These are phyloP conservation scores for Jaapia argillacea DNA, from an alignment of 768 basidiomycete genomes.

Conservation along the genomic window DNA sequence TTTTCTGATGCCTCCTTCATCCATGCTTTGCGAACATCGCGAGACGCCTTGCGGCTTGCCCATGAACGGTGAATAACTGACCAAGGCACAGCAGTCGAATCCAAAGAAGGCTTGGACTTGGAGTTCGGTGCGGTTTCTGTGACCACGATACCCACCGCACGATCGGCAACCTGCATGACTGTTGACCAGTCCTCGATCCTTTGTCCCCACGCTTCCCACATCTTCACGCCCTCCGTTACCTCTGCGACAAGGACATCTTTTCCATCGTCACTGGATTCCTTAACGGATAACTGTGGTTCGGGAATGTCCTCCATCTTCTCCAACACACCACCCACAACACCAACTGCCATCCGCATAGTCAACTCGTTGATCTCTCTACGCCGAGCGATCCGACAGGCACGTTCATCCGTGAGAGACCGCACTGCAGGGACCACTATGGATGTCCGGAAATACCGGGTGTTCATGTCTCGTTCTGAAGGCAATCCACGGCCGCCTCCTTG, in stretches of 20 bases:
- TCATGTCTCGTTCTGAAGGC: constrained; percentile 14
- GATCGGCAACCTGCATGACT: constrained; percentile 66
- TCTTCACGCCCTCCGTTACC: constrained; percentile 17
- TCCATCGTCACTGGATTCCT: constrained; percentile 7
- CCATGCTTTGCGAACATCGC: constrained; percentile 49
- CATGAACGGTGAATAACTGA: constrained; percentile 55
- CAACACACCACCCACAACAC: constrained; percentile 59
- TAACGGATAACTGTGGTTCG: constrained; percentile 3
- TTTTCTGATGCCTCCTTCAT: constrained; percentile 39
- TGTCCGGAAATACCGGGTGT: constrained; percentile 50
- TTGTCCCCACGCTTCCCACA: constrained; percentile 63
- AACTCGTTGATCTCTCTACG: constrained; percentile 74
- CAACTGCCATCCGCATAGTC: constrained; percentile 76
- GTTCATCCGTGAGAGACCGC: constrained; percentile 47
- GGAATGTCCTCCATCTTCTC: constrained; percentile 19
- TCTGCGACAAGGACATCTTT: constrained; percentile 14
- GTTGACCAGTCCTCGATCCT: constrained; percentile 58
- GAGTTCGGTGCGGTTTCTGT: constrained; percentile 13
- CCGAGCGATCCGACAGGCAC: constrained; percentile 44
- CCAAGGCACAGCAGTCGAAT: constrained; percentile 60
- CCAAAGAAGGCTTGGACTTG: constrained; percentile 32
- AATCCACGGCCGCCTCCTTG: constrained; percentile 11
- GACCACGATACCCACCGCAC: constrained; percentile 60
- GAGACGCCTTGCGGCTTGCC: constrained; percentile 40
- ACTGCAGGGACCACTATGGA: constrained; percentile 56